Conservation (phyloP, 441 rosid genomes). For the Brassica balearica region DNA sequence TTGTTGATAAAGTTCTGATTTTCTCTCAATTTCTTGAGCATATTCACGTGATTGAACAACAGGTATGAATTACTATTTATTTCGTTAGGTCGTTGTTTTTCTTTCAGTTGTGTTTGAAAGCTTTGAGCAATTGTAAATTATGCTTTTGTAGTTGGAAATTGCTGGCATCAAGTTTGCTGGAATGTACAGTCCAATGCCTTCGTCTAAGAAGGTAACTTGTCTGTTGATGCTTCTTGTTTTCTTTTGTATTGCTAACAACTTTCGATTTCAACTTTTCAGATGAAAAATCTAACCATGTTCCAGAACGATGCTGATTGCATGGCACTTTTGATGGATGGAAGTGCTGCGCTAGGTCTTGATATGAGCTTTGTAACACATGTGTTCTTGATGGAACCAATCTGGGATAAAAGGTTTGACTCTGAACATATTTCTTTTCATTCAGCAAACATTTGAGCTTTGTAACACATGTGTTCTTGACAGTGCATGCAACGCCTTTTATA, state of each 20-base stretch:
- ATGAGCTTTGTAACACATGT: conserved; percentile 92
- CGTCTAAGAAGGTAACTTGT: conserved; percentile 68
- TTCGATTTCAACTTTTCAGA: conserved; percentile 53
- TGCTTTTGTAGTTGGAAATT: conserved; percentile 60
- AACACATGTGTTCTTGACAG: neutral
- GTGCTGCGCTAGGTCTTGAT: conserved; percentile 97
- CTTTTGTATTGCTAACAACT: conserved; percentile 12
- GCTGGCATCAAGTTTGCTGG: conserved; percentile 87
- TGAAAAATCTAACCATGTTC: conserved; percentile 76
- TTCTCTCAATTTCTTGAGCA: conserved; percentile 99
- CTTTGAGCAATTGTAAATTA: conserved; percentile 18
- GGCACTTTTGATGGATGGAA: conserved; percentile 98
- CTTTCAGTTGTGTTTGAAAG: conserved; percentile 10
- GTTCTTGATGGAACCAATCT: conserved; percentile 96
- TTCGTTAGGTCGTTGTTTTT: neutral
- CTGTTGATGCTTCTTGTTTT: conserved; percentile 26
- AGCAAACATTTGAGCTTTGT: neutral
- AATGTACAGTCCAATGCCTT: conserved; percentile 91
- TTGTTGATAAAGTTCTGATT: conserved; percentile 77
- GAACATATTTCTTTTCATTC: neutral
- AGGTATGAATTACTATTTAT: conserved; percentile 58
- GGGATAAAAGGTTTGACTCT: conserved; percentile 86
- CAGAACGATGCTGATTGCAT: conserved; percentile 72
- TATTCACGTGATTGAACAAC: conserved; percentile 87
- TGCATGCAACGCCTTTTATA: conserved; percentile 9